A percentile compares a stretch with the other conserved stretches of the same genome.
These are phyloP conservation scores for Xylariales sp. DNA, from an alignment of 2,329 filamentous ascomycete genomes.

Conservation along the genomic window DNA sequence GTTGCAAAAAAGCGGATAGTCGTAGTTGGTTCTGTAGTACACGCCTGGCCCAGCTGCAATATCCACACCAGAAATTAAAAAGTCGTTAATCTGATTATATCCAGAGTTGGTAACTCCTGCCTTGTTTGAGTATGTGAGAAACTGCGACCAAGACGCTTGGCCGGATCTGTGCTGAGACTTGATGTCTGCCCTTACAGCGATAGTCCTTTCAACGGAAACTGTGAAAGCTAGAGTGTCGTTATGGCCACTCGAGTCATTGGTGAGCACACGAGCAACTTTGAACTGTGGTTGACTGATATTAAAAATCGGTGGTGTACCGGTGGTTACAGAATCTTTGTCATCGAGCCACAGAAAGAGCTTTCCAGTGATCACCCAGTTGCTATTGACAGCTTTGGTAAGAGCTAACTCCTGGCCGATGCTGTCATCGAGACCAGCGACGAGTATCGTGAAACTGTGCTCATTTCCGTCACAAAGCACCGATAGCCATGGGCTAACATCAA, in stretches of 20 bases:
- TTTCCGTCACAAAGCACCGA: slow-evolving; percentile 50
- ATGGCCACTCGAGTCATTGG: slow-evolving; percentile 38
- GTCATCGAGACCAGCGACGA: slow-evolving; percentile 54
- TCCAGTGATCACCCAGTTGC: slow-evolving; percentile 61
- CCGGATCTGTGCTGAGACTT: slow-evolving; percentile 30
- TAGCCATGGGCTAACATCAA: slow-evolving; percentile 62
- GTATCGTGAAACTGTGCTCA: slow-evolving; percentile 54
- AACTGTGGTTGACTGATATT: slow-evolving; percentile 35
- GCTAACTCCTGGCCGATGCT: slow-evolving; percentile 36
- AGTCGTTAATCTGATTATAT: slow-evolving; percentile 15
- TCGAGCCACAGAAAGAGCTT: slow-evolving; percentile 62
- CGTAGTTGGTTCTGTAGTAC: slow-evolving; percentile 34
- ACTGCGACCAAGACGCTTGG: slow-evolving; percentile 12
- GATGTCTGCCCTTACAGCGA: slow-evolving; percentile 48
- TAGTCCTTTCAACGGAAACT: slow-evolving; percentile 45
- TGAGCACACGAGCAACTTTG: slow-evolving; percentile 38
- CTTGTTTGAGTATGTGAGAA: slow-evolving; percentile 12
- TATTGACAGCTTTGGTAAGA: slow-evolving; percentile 45
- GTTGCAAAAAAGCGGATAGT: slow-evolving; percentile 56
- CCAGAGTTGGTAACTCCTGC: slow-evolving; percentile 12
- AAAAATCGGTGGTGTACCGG: slow-evolving; percentile 33
- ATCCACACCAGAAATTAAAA: slow-evolving; percentile 13
- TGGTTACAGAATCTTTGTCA: slow-evolving; percentile 42
- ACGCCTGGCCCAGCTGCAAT: slow-evolving; percentile 2
- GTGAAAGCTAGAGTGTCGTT: slow-evolving; percentile 56